Percentiles rank a stretch among this genome's conserved stretches.
phyloP scores from a whole-genome alignment of 2,329 filamentous ascomycete species.

The Penicillium sp. region DNA sequence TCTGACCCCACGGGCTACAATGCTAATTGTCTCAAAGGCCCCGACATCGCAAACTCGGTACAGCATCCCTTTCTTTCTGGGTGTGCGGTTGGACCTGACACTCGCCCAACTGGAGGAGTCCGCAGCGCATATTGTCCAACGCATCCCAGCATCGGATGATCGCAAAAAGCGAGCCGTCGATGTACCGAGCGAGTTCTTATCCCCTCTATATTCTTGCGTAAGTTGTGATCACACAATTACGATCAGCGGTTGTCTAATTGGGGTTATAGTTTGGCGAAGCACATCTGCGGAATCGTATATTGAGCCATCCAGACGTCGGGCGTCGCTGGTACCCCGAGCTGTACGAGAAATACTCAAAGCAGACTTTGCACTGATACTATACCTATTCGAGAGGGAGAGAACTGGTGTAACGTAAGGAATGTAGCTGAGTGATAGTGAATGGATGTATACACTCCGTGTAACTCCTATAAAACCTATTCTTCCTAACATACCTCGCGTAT shows the following conservation, averaged over 20 bases:
- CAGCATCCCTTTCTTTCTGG: conserved; percentile 62
- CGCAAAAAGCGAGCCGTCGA: conserved; percentile 38
- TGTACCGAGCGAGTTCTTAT: conserved; percentile 43
- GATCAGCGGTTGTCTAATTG: background rate
- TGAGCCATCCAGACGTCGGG: conserved; percentile 43
- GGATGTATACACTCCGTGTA: too few relatives aligned
- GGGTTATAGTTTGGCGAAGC: conserved; percentile 40
- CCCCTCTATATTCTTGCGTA: conserved; percentile 40
- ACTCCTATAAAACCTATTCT: too few relatives aligned
- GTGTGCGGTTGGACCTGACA: conserved; percentile 54
- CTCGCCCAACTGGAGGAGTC: conserved; percentile 47
- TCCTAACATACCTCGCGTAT: too few relatives aligned
- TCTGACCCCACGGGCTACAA: too few relatives aligned
- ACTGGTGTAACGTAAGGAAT: background rate
- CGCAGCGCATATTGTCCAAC: conserved; percentile 35
- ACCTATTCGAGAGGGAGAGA: too few relatives aligned
- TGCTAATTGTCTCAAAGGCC: conserved; percentile 21
- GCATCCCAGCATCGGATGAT: conserved; percentile 35
- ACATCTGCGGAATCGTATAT: conserved; percentile 40
- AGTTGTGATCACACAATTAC: too few relatives aligned
- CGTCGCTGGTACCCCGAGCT: conserved; percentile 41
- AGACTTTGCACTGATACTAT: conserved; percentile 19
- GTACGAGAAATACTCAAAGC: conserved; percentile 33
- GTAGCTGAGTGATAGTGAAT: background rate
- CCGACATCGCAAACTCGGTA: conserved; percentile 37